Evolutionary conservation across 441 rosid species (phyloP), one percentile per base, ranked within the genome.

Genomic region (Syzygium malaccense): DNA sequence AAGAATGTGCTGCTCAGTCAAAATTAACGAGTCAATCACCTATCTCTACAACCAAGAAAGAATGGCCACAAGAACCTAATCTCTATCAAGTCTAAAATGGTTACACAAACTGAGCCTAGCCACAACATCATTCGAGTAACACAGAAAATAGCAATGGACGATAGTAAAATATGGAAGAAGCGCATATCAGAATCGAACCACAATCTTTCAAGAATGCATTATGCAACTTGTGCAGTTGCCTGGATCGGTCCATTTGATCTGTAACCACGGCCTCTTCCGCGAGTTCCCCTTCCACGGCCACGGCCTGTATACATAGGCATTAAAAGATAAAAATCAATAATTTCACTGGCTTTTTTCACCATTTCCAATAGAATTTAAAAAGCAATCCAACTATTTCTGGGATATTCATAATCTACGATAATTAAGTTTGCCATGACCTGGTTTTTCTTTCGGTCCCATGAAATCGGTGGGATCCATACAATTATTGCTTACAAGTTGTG

Each of bases 191-290:
- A 85, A 85, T 56, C 11, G n/a, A 85, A 85, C 58, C 23, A 6
- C 51, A 32, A 45, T 53, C 53, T 10, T 85, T 23, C n/a, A 53
- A 32, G 64, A 58, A 85, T 56, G 30, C 26, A 58, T 85, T 45
- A 85, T 33, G 88, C 88, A 64, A 49, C 92, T 95, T 89, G 92
- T 85, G 93, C 96, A 86, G 94, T 94, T 68, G 93, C 95, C 89
- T 94, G 96, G 92, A 92, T 92, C 32, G 89, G 95, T 80, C 94
- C 96, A 89, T 90, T 95, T 75, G 95, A 90, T 93, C 98, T 93
- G 87, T 66, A 91, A 86, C 98, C 96, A 91, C 96, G 98, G 58
- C 98, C 98, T 91, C 97, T 94, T 87, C 98, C 99, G 14, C 98
- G 97, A 78, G 88, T 85, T 88, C 96, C 96, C 91, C 98, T 94